Conservation (phyloP, 2,329 filamentous ascomycete genomes). For the Penicillium thymicola region DNA sequence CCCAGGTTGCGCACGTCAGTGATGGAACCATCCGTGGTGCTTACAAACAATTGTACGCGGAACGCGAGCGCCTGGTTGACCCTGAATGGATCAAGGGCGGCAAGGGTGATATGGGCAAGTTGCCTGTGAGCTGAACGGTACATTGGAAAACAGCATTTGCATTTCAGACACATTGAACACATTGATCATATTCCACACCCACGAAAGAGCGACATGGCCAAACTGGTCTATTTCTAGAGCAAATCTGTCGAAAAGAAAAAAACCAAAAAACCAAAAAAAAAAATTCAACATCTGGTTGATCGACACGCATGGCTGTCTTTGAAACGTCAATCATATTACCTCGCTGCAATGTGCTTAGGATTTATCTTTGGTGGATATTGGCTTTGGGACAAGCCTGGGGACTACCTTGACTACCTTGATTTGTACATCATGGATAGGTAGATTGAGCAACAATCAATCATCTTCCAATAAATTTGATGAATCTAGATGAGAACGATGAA, state of each 20-base stretch:
- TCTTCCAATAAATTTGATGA: background rate
- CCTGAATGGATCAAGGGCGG: constrained; percentile 71
- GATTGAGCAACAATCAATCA: background rate
- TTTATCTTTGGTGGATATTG: constrained; percentile 1
- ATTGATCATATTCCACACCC: background rate
- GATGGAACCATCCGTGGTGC: constrained; percentile 96
- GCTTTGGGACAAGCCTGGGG: background rate
- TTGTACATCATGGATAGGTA: background rate
- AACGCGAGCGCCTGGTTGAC: constrained; percentile 70
- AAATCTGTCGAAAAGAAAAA: background rate
- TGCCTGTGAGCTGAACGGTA: constrained; percentile 54
- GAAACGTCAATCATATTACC: background rate
- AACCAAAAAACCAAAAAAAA: background rate
- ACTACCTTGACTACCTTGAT: background rate
- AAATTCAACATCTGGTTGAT: background rate
- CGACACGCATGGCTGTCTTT: background rate
- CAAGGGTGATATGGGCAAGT: constrained; percentile 65
- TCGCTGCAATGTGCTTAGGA: background rate
- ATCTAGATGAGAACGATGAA: background rate
- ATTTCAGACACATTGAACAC: background rate
- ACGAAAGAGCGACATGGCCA: background rate
- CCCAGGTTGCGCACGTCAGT: constrained; percentile 78
- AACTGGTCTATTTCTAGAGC: background rate
- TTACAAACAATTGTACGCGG: constrained; percentile 81
- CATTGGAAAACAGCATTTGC: background rate